These are phyloP conservation scores for Pterula multifida DNA, from an alignment of 1,284 basidiomycete genomes.

Conservation along the genomic window DNA sequence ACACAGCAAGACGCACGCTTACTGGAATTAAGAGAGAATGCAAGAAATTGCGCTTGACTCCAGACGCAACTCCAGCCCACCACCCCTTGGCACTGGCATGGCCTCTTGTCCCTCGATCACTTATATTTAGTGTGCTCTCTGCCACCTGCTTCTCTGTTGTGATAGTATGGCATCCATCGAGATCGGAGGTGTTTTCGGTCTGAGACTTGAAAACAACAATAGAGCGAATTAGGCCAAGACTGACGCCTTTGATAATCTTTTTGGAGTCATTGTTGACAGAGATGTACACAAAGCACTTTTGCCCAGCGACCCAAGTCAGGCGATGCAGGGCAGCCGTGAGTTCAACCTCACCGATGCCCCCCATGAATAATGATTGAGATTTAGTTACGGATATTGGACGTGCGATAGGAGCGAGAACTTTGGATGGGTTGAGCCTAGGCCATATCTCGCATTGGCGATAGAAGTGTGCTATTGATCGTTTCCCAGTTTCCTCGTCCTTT, in stretches of 20 bases:
- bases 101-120: slow-evolving; percentile 50
- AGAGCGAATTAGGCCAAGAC: slow-evolving; percentile 61
- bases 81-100: slow-evolving; percentile 75
- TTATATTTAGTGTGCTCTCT: slow-evolving; percentile 55
- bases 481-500: slow-evolving; percentile 48
- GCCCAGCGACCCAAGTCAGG: slow-evolving; percentile 77
- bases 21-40: slow-evolving; percentile 67
- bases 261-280: slow-evolving; percentile 64
- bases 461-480: slow-evolving; percentile 82
- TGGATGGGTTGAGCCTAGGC: slow-evolving; percentile 64
- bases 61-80: slow-evolving; percentile 73
- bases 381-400: slow-evolving; percentile 52
- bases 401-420: slow-evolving; percentile 50
- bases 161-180: slow-evolving; percentile 46
- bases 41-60: slow-evolving; percentile 47
- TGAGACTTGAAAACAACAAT: slow-evolving; percentile 49
- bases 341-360: slow-evolving; percentile 57
- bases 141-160: slow-evolving; percentile 56
- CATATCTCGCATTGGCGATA: slow-evolving; percentile 80
- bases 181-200: slow-evolving; percentile 19
- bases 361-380: slow-evolving; percentile 50
- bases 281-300: slow-evolving; percentile 67
- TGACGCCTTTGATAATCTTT: slow-evolving; percentile 61
- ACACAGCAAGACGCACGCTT: slow-evolving; percentile 11
- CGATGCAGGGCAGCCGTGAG: slow-evolving; percentile 69